These are phyloP conservation scores for Lichtheimia ramosa DNA, from an alignment of 371 early-diverging fungal species.

Conservation along the genomic window DNA sequence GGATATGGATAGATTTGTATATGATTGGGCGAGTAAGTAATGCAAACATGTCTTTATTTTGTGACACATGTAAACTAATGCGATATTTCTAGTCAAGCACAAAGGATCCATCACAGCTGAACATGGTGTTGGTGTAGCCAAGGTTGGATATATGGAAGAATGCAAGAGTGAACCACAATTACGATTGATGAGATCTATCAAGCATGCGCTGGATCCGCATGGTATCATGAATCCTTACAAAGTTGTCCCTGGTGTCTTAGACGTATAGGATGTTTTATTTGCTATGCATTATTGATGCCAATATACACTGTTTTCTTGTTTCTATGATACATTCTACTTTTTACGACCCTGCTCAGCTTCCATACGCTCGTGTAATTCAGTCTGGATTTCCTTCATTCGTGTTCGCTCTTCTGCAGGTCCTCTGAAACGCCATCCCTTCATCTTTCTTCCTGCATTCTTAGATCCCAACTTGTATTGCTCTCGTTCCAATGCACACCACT, in stretches of 20 bases:
- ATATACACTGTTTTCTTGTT: too few relatives aligned
- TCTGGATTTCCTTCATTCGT: conserved; percentile 28
- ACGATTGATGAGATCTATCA: conserved; percentile 55
- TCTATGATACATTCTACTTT: conserved; percentile 7
- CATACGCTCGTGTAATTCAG: conserved; percentile 18
- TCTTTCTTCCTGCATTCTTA: conserved; percentile 55
- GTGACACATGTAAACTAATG: not conserved
- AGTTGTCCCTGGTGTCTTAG: conserved; percentile 25
- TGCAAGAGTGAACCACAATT: conserved; percentile 53
- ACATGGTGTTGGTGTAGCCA: conserved; percentile 39
- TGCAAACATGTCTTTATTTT: not conserved
- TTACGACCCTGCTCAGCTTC: conserved; percentile 15
- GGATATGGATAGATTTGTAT: conserved; percentile 48
- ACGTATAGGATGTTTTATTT: not conserved
- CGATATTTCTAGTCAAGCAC: conserved; percentile 27
- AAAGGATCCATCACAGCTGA: conserved; percentile 63
- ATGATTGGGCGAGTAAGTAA: conserved; percentile 58
- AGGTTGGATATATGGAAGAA: conserved; percentile 33
- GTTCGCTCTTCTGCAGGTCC: conserved; percentile 36
- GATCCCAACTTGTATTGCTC: conserved; percentile 60
- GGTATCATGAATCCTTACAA: conserved; percentile 73
- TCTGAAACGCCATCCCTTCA: conserved; percentile 80
- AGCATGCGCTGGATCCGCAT: conserved; percentile 60
- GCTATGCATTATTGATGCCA: too few relatives aligned
- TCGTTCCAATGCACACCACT: conserved; percentile 34